Percentiles rank a stretch among this genome's conserved stretches.
Evolutionary conservation across 495 filamentous ascomycete species (phyloP).

Genomic region (Hypomontagnella monticulosa): DNA sequence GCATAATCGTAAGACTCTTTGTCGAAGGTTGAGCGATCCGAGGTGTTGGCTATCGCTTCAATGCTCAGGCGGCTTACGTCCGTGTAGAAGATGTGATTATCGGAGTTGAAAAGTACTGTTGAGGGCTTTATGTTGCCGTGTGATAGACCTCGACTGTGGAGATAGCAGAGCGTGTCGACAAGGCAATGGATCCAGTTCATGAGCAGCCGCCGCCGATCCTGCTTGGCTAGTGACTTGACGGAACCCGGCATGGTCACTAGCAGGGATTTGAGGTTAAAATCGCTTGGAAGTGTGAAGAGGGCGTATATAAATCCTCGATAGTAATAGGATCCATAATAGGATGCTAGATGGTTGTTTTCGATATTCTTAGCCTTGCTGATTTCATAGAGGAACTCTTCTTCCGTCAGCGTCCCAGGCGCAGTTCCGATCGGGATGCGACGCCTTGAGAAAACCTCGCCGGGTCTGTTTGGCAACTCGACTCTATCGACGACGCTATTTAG

Average conservation of each 20-base stretch:
- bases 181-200: slow-evolving; percentile 92
- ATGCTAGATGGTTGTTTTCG: slow-evolving; percentile 82
- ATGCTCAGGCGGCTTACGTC: slow-evolving; percentile 70
- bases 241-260: slow-evolving; percentile 71
- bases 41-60: slow-evolving; percentile 53
- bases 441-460: slow-evolving; percentile 72
- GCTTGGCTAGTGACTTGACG: slow-evolving; percentile 78
- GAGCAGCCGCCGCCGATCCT: slow-evolving; percentile 71
- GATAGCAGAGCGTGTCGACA: slow-evolving; percentile 75
- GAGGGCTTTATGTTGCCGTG: slow-evolving; percentile 88
- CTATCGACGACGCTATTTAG: slow-evolving; percentile 68
- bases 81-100: slow-evolving; percentile 76
- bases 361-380: slow-evolving; percentile 69
- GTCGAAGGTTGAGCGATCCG: slow-evolving; percentile 62
- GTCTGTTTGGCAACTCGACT: slow-evolving; percentile 69
- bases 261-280: slow-evolving; percentile 81
- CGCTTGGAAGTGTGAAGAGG: slow-evolving; percentile 77
- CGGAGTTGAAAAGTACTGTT: slow-evolving; percentile 76
- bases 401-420: slow-evolving; percentile 65
- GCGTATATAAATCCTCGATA: slow-evolving; percentile 76
- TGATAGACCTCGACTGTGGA: slow-evolving; percentile 75
- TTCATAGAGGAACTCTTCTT: slow-evolving; percentile 75
- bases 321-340: slow-evolving; percentile 81
- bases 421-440: slow-evolving; percentile 72
- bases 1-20: slow-evolving; percentile 89